Conservation (phyloP, 495 filamentous ascomycete species). For the Mycothermus thermophilus region DNA sequence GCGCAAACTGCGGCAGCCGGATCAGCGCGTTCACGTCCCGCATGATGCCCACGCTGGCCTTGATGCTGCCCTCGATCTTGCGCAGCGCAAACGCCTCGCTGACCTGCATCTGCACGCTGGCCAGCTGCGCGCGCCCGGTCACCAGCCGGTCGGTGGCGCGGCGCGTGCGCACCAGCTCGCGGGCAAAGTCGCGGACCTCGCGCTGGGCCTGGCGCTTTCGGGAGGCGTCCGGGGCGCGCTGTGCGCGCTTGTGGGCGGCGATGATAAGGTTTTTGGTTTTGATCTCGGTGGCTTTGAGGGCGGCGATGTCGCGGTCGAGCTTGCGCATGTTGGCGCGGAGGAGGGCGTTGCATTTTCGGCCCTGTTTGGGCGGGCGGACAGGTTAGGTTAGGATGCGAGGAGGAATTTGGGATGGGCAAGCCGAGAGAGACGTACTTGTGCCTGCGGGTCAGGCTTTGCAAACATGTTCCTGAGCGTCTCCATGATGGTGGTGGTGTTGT, state of each 20-base stretch:
- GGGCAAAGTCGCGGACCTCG: conserved; percentile 75
- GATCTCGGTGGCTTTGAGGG: conserved; percentile 57
- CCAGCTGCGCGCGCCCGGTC: conserved; percentile 82
- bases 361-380: conserved; percentile 34
- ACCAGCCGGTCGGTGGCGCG: conserved; percentile 57
- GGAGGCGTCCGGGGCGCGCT: conserved; percentile 47
- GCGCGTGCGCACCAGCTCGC: conserved; percentile 72
- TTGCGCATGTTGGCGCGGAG: conserved; percentile 86
- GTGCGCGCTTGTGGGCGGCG: conserved; percentile 59
- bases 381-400: conserved; percentile 3
- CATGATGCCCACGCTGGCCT: conserved; percentile 83
- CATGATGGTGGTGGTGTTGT: conserved; percentile 48
- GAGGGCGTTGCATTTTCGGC: conserved; percentile 88
- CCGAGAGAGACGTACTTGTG: conserved; percentile 46
- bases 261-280: conserved; percentile 83
- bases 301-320: conserved; percentile 79
- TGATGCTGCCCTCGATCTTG: conserved; percentile 90
- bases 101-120: conserved; percentile 94
- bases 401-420: not conserved
- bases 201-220: conserved; percentile 59
- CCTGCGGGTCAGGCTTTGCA: conserved; percentile 82
- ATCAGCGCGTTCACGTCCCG: conserved; percentile 86
- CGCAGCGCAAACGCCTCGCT: conserved; percentile 90
- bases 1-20: conserved; percentile 69
- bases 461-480: conserved; percentile 77